Percentiles rank a stretch among this genome's conserved stretches.
Conservation (phyloP, 2,329 filamentous ascomycete species). For the Proliferodiscus dingleyae region DNA sequence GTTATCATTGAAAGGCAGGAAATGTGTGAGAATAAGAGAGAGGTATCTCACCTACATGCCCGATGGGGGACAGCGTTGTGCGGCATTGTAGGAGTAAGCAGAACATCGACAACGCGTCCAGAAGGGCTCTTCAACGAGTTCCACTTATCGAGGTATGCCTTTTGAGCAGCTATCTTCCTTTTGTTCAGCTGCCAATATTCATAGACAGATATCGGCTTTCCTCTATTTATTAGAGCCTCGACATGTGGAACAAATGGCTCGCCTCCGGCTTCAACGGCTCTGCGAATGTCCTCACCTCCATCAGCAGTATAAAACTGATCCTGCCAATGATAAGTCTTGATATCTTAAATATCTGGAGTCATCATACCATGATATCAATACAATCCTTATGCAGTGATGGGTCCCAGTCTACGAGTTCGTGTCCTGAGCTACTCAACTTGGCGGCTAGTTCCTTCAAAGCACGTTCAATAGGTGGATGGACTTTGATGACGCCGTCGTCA, state of each 20-base stretch:
- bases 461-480: slow-evolving; percentile 51
- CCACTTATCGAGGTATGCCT: slow-evolving; percentile 30
- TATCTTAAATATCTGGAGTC: not conserved
- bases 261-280: slow-evolving; percentile 6
- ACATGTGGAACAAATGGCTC: slow-evolving; percentile 48
- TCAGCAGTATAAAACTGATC: slow-evolving; percentile 23
- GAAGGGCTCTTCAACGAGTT: slow-evolving; percentile 23
- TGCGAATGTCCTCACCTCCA: slow-evolving; percentile 11
- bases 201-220: slow-evolving; percentile 9
- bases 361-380: slow-evolving; percentile 47
- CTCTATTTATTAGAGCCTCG: slow-evolving; percentile 48
- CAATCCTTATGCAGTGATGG: slow-evolving; percentile 48
- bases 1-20: not conserved
- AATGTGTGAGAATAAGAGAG: not conserved
- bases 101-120: slow-evolving; percentile 24
- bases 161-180: slow-evolving; percentile 23
- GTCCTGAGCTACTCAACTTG: slow-evolving; percentile 42
- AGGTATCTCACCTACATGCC: slow-evolving; percentile 7
- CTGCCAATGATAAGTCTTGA: slow-evolving; percentile 32
- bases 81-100: slow-evolving; percentile 44
- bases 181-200: slow-evolving; percentile 14
- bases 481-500: slow-evolving; percentile 44
- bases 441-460: slow-evolving; percentile 40
- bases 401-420: slow-evolving; percentile 51
- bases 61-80: slow-evolving; percentile 49